phyloP scores from a whole-genome alignment of 768 basidiomycete genomes.

The Tephrocybe sp. region DNA sequence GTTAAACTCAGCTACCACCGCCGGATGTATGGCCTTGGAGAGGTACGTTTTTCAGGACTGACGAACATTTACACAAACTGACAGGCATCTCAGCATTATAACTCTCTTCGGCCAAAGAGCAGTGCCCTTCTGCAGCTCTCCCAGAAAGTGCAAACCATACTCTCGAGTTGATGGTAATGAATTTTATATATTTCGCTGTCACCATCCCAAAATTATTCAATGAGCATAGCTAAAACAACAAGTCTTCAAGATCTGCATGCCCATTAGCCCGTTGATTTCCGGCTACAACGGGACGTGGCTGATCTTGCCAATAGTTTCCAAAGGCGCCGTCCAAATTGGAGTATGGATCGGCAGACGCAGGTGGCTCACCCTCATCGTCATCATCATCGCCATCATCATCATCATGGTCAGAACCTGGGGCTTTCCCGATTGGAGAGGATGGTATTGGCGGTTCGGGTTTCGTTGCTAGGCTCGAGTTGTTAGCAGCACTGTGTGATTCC shows the following conservation, averaged over 20 bases:
- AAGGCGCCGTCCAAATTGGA: constrained; percentile 79
- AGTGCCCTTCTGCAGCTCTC: constrained; percentile 22
- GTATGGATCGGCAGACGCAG: constrained; percentile 63
- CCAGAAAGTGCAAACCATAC: constrained; percentile 23
- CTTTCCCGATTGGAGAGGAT: constrained; percentile 18
- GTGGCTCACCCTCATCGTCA: constrained; percentile 39
- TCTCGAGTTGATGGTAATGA: constrained; percentile 18
- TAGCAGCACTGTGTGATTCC: constrained; percentile 34
- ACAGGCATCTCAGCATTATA: constrained; percentile 66
- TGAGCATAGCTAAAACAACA: constrained; percentile 47
- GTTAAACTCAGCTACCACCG: constrained; percentile 89
- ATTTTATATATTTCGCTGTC: constrained; percentile 8
- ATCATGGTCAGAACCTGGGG: constrained; percentile 25
- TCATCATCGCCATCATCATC: constrained; percentile 34
- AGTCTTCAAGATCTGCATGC: constrained; percentile 58
- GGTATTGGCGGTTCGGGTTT: constrained; percentile 33
- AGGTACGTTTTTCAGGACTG: constrained; percentile 51
- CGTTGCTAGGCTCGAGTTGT: constrained; percentile 23
- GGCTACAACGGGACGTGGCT: constrained; percentile 61
- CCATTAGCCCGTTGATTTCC: constrained; percentile 31
- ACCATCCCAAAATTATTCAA: constrained; percentile 4
- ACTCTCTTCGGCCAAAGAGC: constrained; percentile 67
- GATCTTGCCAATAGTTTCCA: constrained; percentile 68
- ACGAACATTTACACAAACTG: constrained; percentile 1
- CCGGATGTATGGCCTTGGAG: constrained; percentile 92